Base-by-base conservation (phyloP, 2,329 filamentous ascomycete genomes). In the Penicillium sp. region DNA sequence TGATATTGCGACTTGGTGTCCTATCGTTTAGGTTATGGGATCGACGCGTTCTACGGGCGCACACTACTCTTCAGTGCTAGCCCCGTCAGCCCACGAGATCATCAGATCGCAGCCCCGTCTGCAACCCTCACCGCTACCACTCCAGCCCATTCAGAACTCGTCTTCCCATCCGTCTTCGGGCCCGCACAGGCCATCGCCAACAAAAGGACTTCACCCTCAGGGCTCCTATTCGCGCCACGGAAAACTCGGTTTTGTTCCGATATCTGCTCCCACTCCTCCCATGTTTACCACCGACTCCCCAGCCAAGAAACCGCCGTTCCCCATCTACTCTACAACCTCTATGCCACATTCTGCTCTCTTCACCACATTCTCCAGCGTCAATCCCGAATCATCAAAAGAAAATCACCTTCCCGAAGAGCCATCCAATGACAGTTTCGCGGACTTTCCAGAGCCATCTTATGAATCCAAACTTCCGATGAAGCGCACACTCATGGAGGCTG, bases 401-500 rank as follows among this genome's bases (percentile, higher is more conserved):
- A 75, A 76, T 54, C 75, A 76, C 60, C 73, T 62, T 38, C 65
- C 60, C n/a, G 71, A 66, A 55, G 71, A 71, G 21, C 73, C 76
- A 21, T 74, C 76, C 41, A 78, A 68, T 71, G 75, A 77, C 62
- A 77, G 73, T 67, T 77, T 78, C 59, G 75, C 77, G n/a, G 76
- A 79, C 55, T 79, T 80, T 62, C 77, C 78, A 6, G 77, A 80
- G 50, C 73, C 77, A 2, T 72, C 78, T 13, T 79, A 78, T 64
- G 71, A 73, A 36, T 73, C 76, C 63, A 79, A 80, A 61, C 68
- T 69, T 10, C 70, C 75, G 1, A 66, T 78, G 61, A 86, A 85
- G 71, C 86, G 90, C 66, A 79, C 82, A 8, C 78, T 93, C 43
- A 82, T 89, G 74, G 91, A 96, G 52, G 84, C 89, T 5, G 86